Evolutionary conservation across 768 basidiomycete genomes (phyloP).

Genomic region (Rhodotorula sphaerocarpa): DNA sequence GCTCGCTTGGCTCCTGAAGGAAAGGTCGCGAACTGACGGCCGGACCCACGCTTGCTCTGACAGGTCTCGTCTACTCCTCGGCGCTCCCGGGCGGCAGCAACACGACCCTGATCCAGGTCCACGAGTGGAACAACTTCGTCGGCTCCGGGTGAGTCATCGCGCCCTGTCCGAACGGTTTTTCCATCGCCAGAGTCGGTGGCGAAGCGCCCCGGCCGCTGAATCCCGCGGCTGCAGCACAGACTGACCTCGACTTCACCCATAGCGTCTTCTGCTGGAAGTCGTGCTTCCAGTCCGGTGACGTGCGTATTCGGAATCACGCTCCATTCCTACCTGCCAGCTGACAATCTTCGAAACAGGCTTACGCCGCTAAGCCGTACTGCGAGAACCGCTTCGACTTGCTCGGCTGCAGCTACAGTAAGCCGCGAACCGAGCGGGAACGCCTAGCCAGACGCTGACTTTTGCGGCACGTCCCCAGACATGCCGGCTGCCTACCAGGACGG

Average conservation of each 20-base stretch:
- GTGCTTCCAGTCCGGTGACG: slow-evolving; percentile 43
- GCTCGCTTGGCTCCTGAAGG: slow-evolving; percentile 43
- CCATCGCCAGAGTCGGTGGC: slow-evolving; percentile 37
- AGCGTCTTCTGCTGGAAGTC: slow-evolving; percentile 59
- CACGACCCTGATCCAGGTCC: slow-evolving; percentile 19
- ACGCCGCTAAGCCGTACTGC: slow-evolving; percentile 21
- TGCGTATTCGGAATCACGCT: background rate
- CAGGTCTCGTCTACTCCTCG: slow-evolving; percentile 15
- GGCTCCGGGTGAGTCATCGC: too few relatives aligned
- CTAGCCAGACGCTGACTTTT: background rate
- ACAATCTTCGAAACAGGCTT: background rate
- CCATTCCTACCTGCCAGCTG: background rate
- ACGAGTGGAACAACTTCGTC: slow-evolving; percentile 45
- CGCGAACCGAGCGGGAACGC: too few relatives aligned
- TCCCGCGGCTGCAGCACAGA: slow-evolving; percentile 34
- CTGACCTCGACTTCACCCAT: background rate
- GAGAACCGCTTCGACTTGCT: slow-evolving; percentile 27
- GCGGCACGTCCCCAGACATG: slow-evolving; percentile 18
- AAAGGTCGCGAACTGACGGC: too few relatives aligned
- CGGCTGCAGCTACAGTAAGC: slow-evolving; percentile 28
- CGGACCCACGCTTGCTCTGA: slow-evolving; percentile 34
- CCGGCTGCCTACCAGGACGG: slow-evolving; percentile 31
- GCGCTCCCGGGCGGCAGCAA: background rate
- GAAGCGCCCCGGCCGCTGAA: slow-evolving; percentile 46
- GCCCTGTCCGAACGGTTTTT: slow-evolving; percentile 44